These are phyloP conservation scores for Lasiosphaeria hispida DNA, from an alignment of 495 filamentous ascomycete species.

Conservation along the genomic window DNA sequence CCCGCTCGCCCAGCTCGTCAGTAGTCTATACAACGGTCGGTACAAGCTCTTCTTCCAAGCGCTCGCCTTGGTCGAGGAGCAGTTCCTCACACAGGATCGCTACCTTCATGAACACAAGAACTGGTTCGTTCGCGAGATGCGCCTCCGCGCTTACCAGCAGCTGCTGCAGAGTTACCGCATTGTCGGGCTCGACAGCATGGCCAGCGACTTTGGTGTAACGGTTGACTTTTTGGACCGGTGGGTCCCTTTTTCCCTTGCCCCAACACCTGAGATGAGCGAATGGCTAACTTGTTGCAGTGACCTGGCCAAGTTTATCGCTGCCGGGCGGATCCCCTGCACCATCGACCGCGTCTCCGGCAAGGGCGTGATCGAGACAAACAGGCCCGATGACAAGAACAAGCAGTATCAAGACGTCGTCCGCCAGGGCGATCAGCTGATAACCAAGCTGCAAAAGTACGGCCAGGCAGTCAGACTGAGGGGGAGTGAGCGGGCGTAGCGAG, in stretches of 20 bases:
- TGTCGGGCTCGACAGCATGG: constrained; percentile 95
- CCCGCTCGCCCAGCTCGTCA: constrained; percentile 82
- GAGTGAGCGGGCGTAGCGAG: constrained; percentile 71
- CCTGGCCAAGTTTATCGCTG: constrained; percentile 94
- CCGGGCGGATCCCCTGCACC: constrained; percentile 87
- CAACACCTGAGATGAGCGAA: not conserved
- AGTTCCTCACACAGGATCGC: constrained; percentile 89
- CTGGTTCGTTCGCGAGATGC: constrained; percentile 98
- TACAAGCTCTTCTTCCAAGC: constrained; percentile 92
- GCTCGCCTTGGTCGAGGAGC: constrained; percentile 86
- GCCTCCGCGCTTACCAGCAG: constrained; percentile 91
- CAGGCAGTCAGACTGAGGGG: constrained; percentile 92
- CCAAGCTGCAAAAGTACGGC: constrained; percentile 98
- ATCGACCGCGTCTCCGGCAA: constrained; percentile 88
- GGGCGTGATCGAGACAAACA: constrained; percentile 95
- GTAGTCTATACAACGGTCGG: constrained; percentile 85
- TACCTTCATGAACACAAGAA: constrained; percentile 89
- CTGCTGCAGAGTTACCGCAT: constrained; percentile 96
- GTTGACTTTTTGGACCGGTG: constrained; percentile 95
- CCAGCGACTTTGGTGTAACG: constrained; percentile 89
- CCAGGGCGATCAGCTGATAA: constrained; percentile 94
- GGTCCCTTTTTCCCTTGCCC: constrained; percentile 20
- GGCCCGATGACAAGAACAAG: constrained; percentile 98
- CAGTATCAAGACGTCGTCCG: constrained; percentile 97
- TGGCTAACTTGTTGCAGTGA: constrained; percentile 55